Conservation (phyloP, 75 land plant species). For the Sequoiadendron giganteum region DNA sequence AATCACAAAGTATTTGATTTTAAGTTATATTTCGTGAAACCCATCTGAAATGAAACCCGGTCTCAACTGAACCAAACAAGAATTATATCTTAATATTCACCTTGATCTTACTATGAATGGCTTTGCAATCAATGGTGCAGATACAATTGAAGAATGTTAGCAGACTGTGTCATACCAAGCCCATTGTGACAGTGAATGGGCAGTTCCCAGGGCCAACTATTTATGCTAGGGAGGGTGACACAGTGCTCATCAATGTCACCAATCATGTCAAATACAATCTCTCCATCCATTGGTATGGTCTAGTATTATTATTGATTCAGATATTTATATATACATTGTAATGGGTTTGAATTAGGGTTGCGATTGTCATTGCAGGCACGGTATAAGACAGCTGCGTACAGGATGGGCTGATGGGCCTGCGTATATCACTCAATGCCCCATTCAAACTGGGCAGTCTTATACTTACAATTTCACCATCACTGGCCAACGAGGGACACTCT, state of each 20-base stretch:
- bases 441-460: conserved; percentile 12
- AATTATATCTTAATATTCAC: too few relatives aligned
- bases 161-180: conserved; percentile 47
- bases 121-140: conserved; percentile 13
- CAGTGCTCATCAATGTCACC: conserved; percentile 41
- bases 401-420: conserved; percentile 25
- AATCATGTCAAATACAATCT: conserved; percentile 41
- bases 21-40: too few relatives aligned
- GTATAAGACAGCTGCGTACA: conserved; percentile 14
- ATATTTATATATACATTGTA: not conserved
- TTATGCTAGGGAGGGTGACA: conserved; percentile 37
- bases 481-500: conserved; percentile 16
- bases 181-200: conserved; percentile 48
- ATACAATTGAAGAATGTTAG: conserved; percentile 39
- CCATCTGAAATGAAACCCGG: not conserved
- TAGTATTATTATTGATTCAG: not conserved
- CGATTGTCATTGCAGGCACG: conserved; percentile 14
- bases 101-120: not conserved
- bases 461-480: conserved; percentile 18
- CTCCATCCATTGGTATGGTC: conserved; percentile 43
- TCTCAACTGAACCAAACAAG: not conserved
- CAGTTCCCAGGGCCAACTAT: conserved; percentile 46
- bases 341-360: not conserved
- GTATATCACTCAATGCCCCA: conserved; percentile 24
- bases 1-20: too few relatives aligned